A percentile compares a stretch with the other conserved stretches of the same genome.
Conservation (phyloP, 306 rosid genomes). For the Vigna unguiculata region DNA sequence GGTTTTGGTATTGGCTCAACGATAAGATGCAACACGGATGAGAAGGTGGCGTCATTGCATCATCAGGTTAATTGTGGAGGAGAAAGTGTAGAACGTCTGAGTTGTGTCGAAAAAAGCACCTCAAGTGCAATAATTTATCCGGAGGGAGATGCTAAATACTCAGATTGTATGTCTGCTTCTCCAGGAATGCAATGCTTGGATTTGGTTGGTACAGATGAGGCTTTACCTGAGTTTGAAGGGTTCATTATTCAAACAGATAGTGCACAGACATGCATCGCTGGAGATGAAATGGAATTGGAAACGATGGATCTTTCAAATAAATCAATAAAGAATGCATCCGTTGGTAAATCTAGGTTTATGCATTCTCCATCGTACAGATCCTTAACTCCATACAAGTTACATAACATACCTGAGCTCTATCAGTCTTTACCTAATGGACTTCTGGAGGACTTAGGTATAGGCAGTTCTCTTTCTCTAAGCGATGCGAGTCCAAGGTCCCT, state of each 20-base stretch:
- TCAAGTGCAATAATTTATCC: slow-evolving; percentile 49
- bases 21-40: slow-evolving; percentile 43
- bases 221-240: slow-evolving; percentile 77
- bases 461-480: slow-evolving; percentile 49
- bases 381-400: slow-evolving; percentile 54
- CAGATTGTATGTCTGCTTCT: slow-evolving; percentile 53
- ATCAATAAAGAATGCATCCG: slow-evolving; percentile 58
- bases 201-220: slow-evolving; percentile 52
- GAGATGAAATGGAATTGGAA: slow-evolving; percentile 57
- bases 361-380: slow-evolving; percentile 66
- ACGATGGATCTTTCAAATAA: slow-evolving; percentile 52
- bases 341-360: slow-evolving; percentile 65
- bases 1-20: slow-evolving; percentile 40
- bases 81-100: slow-evolving; percentile 47
- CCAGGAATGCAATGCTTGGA: slow-evolving; percentile 48
- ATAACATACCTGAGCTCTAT: slow-evolving; percentile 42
- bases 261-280: slow-evolving; percentile 52
- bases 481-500: slow-evolving; percentile 55
- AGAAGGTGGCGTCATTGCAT: slow-evolving; percentile 41
- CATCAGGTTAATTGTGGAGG: slow-evolving; percentile 38
- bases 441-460: slow-evolving; percentile 60
- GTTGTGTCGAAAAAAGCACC: slow-evolving; percentile 46
- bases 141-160: slow-evolving; percentile 44
- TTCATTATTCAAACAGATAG: slow-evolving; percentile 70
- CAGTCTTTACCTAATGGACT: slow-evolving; percentile 78